Evolutionary conservation across 2,329 filamentous ascomycete genomes (phyloP), one percentile per base, ranked within the genome.

Genomic region (Aspergillus amoenus): DNA sequence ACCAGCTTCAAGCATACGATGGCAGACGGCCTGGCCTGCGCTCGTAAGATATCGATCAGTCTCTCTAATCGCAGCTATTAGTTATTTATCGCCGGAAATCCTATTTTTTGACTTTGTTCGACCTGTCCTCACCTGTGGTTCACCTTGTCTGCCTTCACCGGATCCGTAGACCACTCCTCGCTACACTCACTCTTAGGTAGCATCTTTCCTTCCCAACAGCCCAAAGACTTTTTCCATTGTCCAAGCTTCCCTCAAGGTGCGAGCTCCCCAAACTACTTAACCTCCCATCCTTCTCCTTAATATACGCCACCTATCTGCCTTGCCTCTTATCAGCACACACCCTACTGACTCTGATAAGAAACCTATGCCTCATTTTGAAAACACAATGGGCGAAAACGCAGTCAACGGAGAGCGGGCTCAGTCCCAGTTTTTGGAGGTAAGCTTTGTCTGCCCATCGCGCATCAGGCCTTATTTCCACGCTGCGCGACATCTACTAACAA

Each of bases 341-440:
- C 52, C 9, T 24, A 27, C 53, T 45, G 22, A 42, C 52, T 15
- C 48, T 44, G 53, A 27, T 17, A 37, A 46, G 44, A 32, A 42
- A 58, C 63, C 58, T 49, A 82, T 82, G 78, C 79, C 79, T 66
- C 80, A 81, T 78, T 76, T 79, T 62, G 73, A 78, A 60, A 70
- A 73, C 60, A 73, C 64, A 55, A 81, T 81, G 78, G 73, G 73
- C 59, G 73, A 79, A 66, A 73, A 75, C 50, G 67, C 75, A 56
- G 76, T 80, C 66, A 83, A 84, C 71, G 79, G 80, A 69, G 78
- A 79, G 61, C 74, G 76, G 71, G 65, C 74, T 60, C 68, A 79
- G 67, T 78, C 81, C 67, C 73, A 81, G 60, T 82, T 81, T 64
- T 52, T 77, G 41, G 65, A 72, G 7, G 74, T 76, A 67, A 59